A percentile compares a stretch with the other conserved stretches of the same genome.
These are phyloP conservation scores for Salix arbutifolia DNA, from an alignment of 345 rosid species.

Conservation along the genomic window DNA sequence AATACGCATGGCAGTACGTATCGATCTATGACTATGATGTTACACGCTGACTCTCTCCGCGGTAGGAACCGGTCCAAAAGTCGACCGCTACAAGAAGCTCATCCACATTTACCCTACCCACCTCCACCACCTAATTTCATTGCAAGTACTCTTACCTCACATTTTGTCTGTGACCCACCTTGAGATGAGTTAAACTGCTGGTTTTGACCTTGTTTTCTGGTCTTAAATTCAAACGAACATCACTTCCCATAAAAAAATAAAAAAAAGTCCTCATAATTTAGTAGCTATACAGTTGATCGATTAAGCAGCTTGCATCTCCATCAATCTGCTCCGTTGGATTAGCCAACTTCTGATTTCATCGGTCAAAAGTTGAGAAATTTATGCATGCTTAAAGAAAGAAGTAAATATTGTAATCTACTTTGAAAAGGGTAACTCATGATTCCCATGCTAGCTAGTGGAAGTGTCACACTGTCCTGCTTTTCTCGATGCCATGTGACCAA, in stretches of 20 bases:
- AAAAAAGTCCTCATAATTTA: background rate
- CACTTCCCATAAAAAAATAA: background rate
- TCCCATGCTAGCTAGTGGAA: background rate
- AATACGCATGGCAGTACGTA: background rate
- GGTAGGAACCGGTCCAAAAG: background rate
- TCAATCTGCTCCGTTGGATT: background rate
- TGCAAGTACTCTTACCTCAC: no score
- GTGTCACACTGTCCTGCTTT: background rate
- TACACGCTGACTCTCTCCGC: background rate
- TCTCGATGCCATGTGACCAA: constrained; percentile 2
- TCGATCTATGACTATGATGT: background rate
- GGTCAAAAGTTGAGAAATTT: background rate
- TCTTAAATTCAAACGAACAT: background rate
- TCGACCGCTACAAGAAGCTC: background rate
- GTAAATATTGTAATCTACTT: background rate
- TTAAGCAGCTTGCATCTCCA: background rate
- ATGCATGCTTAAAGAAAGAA: background rate
- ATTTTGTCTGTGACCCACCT: no score
- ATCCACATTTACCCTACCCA: background rate
- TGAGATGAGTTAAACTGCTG: no score
- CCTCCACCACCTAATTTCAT: no score
- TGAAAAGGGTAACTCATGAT: background rate
- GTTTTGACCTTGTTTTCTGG: background rate
- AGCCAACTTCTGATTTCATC: background rate
- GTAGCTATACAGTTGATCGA: background rate